Conservation (phyloP, 768 basidiomycete species). For the Albatrellus ellisii region DNA sequence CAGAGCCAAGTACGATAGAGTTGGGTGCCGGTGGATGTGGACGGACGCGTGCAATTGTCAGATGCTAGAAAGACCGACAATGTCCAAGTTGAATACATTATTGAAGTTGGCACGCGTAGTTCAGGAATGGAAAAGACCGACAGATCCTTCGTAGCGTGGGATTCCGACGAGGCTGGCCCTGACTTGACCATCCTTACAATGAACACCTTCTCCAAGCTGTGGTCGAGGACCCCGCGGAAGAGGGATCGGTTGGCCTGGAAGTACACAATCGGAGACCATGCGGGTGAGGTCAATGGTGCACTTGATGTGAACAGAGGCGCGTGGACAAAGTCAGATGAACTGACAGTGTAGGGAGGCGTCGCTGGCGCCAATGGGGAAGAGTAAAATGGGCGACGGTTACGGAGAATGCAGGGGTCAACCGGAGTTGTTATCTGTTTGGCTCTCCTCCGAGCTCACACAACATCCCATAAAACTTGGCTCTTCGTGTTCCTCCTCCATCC, state of each 20-base stretch:
- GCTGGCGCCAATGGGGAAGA: no score
- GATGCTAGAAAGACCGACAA: constrained; percentile 26
- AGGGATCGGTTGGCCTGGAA: constrained; percentile 72
- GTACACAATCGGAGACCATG: constrained; percentile 27
- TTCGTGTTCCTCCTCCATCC: neutral
- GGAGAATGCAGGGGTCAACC: constrained; percentile 1
- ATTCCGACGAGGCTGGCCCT: constrained; percentile 63
- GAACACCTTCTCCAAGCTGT: constrained; percentile 53
- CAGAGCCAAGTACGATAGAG: constrained; percentile 68
- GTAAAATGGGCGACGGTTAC: no score
- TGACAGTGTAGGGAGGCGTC: no score
- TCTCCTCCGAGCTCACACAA: constrained; percentile 14
- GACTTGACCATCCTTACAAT: constrained; percentile 44
- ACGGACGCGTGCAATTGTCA: constrained; percentile 51
- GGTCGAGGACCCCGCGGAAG: constrained; percentile 41
- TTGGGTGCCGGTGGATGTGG: constrained; percentile 63
- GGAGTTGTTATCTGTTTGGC: constrained; percentile 13
- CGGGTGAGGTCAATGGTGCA: no score
- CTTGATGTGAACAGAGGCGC: no score
- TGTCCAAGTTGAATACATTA: constrained; percentile 7
- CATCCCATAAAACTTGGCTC: constrained; percentile 17
- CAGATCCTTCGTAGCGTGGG: constrained; percentile 48
- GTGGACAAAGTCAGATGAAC: no score
- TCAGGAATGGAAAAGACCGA: constrained; percentile 33
- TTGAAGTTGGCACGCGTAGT: constrained; percentile 12